Evolutionary conservation across 2,329 filamentous ascomycete genomes (phyloP), one percentile per base, ranked within the genome.

Genomic region (Fusarium sp.): DNA sequence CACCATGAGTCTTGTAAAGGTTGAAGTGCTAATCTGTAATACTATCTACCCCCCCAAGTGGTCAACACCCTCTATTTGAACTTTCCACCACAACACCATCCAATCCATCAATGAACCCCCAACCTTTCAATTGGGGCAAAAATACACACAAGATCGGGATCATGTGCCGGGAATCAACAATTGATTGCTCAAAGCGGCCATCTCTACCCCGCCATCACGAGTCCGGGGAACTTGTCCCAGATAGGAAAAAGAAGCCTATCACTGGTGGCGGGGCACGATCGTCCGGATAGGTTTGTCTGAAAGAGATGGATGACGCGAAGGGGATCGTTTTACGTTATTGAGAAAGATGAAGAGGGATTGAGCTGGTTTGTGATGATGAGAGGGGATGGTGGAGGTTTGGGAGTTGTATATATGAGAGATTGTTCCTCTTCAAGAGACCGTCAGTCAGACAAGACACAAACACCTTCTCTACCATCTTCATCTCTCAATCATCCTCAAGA

Each of bases 231-330:
- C 65, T 67, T 74, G 59, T 51, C 72, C 72, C 49, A 53, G 63
- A 74, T 74, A 74, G 72, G 72, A 36, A 74, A 74, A 70, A 51
- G 35, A 33, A 72, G 51, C 62, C 72, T 73, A 73, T 73, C 71
- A 29, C 7, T 12, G 33, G 27, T 8, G 53, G 12, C 20, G 68
- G 71, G 42, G 42, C 42, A 22, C 33, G 20, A 44, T 10, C 3
- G 3, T 20, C 60, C 62, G 62, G 62, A 42, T 57, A 64, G 31
- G 24, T 31, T 36, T 59, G 40, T 72, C 72, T 55, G 67, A 74
- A 74, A 53, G 71, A 58, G 71, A 67, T 62, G 35, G 27, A 42
- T 42, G 14, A 27, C 42, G 53, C 53, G 53, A n/a, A 20, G 11
- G 20, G 27, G 36, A 36, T 64, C 55, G 61, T 16, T 62, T 55